phyloP scores from a whole-genome alignment of 2,329 filamentous ascomycete genomes.

The Calonectria leucothoes region DNA sequence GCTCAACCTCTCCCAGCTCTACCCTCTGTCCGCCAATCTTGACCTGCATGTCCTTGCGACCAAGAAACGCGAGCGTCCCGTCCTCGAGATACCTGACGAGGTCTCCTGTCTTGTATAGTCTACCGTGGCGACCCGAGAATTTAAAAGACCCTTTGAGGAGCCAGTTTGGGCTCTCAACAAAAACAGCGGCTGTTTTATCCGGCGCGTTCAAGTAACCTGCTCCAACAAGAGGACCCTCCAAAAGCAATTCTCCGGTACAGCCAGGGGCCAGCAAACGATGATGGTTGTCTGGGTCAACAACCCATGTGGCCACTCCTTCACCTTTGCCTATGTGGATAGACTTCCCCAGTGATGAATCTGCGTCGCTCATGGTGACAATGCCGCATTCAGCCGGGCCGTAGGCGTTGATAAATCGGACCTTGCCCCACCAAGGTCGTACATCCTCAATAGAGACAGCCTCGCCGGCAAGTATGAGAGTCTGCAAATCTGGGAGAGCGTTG shows the following conservation, averaged over 20 bases:
- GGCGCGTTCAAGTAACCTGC: not conserved
- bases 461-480: not conserved
- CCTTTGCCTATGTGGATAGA: slow-evolving; percentile 7
- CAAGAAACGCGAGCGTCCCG: slow-evolving; percentile 55
- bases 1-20: slow-evolving; percentile 54
- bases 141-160: not conserved
- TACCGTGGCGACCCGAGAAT: not conserved
- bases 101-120: slow-evolving; percentile 60
- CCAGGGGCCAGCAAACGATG: not conserved
- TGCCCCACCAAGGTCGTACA: slow-evolving; percentile 21
- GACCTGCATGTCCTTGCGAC: slow-evolving; percentile 67
- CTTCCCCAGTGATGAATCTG: no score
- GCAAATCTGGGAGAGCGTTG: not conserved
- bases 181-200: not conserved
- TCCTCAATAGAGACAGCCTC: not conserved
- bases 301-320: not conserved
- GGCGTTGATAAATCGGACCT: slow-evolving; percentile 9
- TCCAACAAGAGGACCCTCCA: slow-evolving; percentile 4
- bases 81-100: slow-evolving; percentile 55
- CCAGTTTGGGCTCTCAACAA: not conserved
- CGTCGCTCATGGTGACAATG: not conserved
- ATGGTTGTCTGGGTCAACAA: slow-evolving; percentile 10
- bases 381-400: slow-evolving; percentile 36
- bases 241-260: slow-evolving; percentile 16
- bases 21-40: slow-evolving; percentile 69